Evolutionary conservation across 257 asterid genomes (phyloP).

Genomic region (Solanum etuberosum): DNA sequence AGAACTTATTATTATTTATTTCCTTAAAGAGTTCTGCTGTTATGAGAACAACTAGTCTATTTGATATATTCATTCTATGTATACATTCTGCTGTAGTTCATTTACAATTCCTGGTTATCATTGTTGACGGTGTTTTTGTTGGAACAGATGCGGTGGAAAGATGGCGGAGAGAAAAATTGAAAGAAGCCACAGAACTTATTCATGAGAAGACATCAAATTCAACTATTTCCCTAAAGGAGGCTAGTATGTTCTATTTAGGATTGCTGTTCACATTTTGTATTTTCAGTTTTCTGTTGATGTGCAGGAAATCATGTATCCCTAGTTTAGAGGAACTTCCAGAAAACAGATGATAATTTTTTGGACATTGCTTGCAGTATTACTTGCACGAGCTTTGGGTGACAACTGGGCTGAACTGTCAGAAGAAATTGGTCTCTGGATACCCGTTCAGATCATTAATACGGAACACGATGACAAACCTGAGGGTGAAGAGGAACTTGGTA

Average conservation of each 20-base stretch:
- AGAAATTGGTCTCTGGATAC: constrained; percentile 83
- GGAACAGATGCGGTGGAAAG: constrained; percentile 55
- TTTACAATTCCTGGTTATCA: background rate
- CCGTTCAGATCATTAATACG: constrained; percentile 38
- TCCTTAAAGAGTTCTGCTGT: background rate
- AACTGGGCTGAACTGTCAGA: constrained; percentile 58
- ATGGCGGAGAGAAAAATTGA: constrained; percentile 62
- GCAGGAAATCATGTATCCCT: background rate
- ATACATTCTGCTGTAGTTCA: background rate
- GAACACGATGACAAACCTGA: constrained; percentile 86
- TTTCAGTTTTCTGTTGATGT: background rate
- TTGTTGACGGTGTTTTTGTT: constrained; percentile 4
- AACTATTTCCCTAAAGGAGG: constrained; percentile 53
- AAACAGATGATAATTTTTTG: background rate
- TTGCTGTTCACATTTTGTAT: background rate
- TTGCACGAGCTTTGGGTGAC: constrained; percentile 44
- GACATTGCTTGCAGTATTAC: constrained; percentile 28
- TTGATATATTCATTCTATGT: background rate
- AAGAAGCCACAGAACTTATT: constrained; percentile 36
- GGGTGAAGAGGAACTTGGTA: constrained; percentile 76
- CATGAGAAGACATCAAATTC: constrained; percentile 40
- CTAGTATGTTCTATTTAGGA: constrained; percentile 31
- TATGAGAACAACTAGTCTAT: background rate
- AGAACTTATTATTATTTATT: background rate
- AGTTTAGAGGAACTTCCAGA: background rate